Base-by-base conservation (phyloP, 2,329 filamentous ascomycete genomes). In the Aspergillus sp. region DNA sequence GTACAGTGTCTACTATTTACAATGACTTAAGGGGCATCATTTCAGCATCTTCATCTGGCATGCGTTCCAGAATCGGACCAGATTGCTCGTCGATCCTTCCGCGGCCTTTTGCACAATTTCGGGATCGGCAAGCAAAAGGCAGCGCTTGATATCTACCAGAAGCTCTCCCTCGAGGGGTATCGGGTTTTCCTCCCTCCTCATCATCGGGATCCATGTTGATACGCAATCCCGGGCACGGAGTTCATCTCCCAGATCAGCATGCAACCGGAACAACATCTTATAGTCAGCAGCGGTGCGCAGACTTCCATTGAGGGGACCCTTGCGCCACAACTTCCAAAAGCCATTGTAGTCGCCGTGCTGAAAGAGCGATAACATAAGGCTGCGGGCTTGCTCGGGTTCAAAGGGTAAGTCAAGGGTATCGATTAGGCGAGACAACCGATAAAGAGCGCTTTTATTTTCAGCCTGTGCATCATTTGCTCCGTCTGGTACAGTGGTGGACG, bases 321-420 rank as follows among this genome's bases (percentile, higher is more conserved):
- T 78, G 57, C 82, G 81, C 80, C 88, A 90, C 8, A 81, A 69
- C 19, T 84, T 79, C 86, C 86, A 89, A 67, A 90, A 86, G 5
- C 78, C 76, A 15, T 80, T 71, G 81, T 85, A 88, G 64, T 86
- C 76, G 17, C 71, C 68, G 60, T 79, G 78, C 19, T 66, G 64
- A 5, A 83, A 74, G 21, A 71, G 64, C 4, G 72, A 66, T 5
- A 70, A 59, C 66, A 77, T 73, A 5, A 78, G 67, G 13, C 56
- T 59, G 38, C 71, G 70, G 10, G 70, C 71, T 15, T 73, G 60
- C 3, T 65, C 58, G 8, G 69, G 62, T 17, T 73, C 65, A 54
- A 76, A 74, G 21, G 68, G 62, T 23, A 73, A 55, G 17, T 73
- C 60, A 4, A 71, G 64, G 13, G 64, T 68, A 30, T 68, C 67